Evolutionary conservation across 1,284 basidiomycete genomes (phyloP).

Genomic region (Mycosarcoma mackinlayi): DNA sequence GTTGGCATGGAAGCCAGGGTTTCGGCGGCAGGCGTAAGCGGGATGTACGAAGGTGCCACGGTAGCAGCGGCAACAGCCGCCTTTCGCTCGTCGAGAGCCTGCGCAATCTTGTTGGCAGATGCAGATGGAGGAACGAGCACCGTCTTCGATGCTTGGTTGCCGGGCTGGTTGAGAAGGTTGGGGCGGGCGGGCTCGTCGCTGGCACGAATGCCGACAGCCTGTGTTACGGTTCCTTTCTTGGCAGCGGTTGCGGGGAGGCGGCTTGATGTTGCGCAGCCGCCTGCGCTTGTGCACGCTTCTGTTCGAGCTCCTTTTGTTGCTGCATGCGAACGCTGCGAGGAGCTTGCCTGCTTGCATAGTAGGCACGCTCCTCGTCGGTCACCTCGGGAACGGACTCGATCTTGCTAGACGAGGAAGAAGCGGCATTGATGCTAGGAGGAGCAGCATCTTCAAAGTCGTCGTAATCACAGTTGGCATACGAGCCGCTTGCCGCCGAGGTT

Average conservation of each 20-base stretch:
- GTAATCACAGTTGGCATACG: constrained; percentile 58
- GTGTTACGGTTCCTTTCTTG: constrained; percentile 6
- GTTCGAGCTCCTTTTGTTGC: constrained; percentile 37
- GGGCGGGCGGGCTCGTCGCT: constrained; percentile 39
- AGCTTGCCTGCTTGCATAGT: constrained; percentile 48
- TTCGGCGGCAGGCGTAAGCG: constrained; percentile 19
- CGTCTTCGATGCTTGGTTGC: constrained; percentile 33
- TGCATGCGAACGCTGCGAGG: constrained; percentile 50
- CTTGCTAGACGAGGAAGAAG: constrained; percentile 31
- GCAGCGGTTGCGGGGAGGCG: constrained; percentile 1
- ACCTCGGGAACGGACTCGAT: constrained; percentile 45
- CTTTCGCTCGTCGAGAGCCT: constrained; percentile 43
- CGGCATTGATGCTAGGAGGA: constrained; percentile 2
- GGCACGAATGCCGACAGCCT: constrained; percentile 22
- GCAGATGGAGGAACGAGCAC: constrained; percentile 31
- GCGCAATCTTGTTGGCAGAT: constrained; percentile 18
- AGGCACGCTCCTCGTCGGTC: constrained; percentile 49
- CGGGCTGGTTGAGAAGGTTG: constrained; percentile 21
- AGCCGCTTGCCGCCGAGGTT: constrained; percentile 39
- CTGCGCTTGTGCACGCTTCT: constrained; percentile 21
- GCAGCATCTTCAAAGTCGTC: constrained; percentile 36
- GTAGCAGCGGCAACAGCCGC: constrained; percentile 24
- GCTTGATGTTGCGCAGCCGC: not conserved
- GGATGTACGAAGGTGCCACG: constrained; percentile 4
- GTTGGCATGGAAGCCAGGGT: constrained; percentile 15